Base-by-base conservation (phyloP, 164 flowering plant genomes). In the Aristolochia californica region DNA sequence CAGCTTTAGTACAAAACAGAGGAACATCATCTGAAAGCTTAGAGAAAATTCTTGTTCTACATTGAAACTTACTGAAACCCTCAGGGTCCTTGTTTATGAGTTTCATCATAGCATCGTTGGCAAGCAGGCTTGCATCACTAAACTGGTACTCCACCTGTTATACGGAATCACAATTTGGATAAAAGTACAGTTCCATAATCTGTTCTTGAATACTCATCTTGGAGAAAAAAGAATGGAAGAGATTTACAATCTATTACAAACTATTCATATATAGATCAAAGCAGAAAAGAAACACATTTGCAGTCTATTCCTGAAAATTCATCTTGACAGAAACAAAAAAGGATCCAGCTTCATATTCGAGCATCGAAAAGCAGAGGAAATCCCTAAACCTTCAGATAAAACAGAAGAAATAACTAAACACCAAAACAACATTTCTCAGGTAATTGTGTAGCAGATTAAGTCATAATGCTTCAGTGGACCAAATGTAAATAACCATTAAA, bases 91-190 rank as follows among this genome's bases (percentile, higher is more conserved):
- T 94, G 34, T 64, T 80, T 23, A 85, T 78, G 24, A 85, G 88
- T 68, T 79, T 94, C 21, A 64, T 65, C 55, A 94, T 65, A 24
- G 83, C 63, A 25, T 94, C 99, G 74, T 80, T 90, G 38, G 91
- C 88, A 44, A 89, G 75, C 78, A 94, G 72, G 65, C 93, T 90
- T 82, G 87, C 78, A 72, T 83, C 88, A 64, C 88, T 87, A 64
- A 90, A 81, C 62, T 84, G 91, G 66, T 90, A 84, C 61, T 90
- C 97, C 40, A 78, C 96, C 99, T 94, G 74, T 66, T 53, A 59
- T 55, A 34, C 26, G 60, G 48, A 56, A 25, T 49, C 5, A 16
- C 10, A 8, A 20, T 47, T 47, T 20, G 21, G 0, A 1, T 23
- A 50, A 50, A 4, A 7, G 1, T 2, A 21, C 25, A 4, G 5